Evolutionary conservation across 257 asterid genomes (phyloP), one percentile per base, ranked within the genome.

Genomic region (Capsicum chinense): DNA sequence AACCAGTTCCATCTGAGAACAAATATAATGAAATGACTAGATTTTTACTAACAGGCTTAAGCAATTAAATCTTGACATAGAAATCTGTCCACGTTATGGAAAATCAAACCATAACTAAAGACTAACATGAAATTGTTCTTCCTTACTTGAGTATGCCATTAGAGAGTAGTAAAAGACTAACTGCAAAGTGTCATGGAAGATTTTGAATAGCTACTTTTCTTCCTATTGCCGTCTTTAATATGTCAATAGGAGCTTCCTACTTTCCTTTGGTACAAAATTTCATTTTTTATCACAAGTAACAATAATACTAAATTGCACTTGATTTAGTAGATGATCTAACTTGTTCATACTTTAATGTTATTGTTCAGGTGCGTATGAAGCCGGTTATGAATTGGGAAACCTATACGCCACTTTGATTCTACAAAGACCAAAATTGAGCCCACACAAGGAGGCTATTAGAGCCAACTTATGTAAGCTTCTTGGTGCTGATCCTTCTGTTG

Each of bases 351-450:
- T 60, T 70, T 79, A 35, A 83, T 74, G 63, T 47, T 56, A 35
- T 42, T 50, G 47, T 87, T 82, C 91, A 96, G 99, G 98, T 96
- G 81, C 93, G 97, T 85, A 93, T 14, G 97, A 93, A 87, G 94
- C 98, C 0, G 98, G 98, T 54, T 96, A 96, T 84, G 97, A 96
- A 83, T 92, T 94, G 3, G 98, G 98, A 44, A 96, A 96, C 79
- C 81, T 96, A 67, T 98, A 96, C 48, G 93, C 99, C 19, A 96
- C 98, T 58, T 89, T 96, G 93, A 96, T 96, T 84, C 93, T 96
- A 83, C 98, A 96, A 87, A 90, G 94, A 85, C 99, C 99, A 57
- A 96, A 96, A 85, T 39, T 96, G 67, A 96, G 99, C 87, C 98
- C 98, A 3, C 98, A 96, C 88, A 96, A 96, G 89, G 99, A 93